Conservation (phyloP, 148 eudicot genomes). For the Drosera capensis region DNA sequence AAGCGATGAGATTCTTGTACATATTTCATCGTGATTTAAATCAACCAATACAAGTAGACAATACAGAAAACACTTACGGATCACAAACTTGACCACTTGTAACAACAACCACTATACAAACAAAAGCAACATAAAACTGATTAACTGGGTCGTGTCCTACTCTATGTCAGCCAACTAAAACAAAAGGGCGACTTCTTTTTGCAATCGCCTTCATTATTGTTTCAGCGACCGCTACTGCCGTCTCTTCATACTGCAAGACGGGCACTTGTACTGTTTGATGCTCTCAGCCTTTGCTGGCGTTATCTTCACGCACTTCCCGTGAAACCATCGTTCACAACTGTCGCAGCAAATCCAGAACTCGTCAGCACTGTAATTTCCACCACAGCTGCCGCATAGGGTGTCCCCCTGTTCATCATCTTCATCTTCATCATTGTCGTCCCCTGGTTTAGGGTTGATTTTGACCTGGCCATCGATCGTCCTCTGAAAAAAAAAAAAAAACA, state of each 20-base stretch:
- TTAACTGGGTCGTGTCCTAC: too few relatives aligned
- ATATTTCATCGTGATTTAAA: too few relatives aligned
- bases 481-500: conserved; percentile 20
- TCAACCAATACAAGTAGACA: too few relatives aligned
- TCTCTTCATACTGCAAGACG: conserved; percentile 71
- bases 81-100: too few relatives aligned
- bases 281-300: conserved; percentile 81
- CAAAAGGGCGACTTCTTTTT: background rate
- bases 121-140: too few relatives aligned
- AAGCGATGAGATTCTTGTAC: too few relatives aligned
- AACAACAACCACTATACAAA: too few relatives aligned
- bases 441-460: conserved; percentile 46
- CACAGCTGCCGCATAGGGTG: conserved; percentile 68
- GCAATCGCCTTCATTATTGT: background rate
- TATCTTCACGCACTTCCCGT: conserved; percentile 78
- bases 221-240: conserved; percentile 29
- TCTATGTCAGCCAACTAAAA: background rate
- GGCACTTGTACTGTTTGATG: conserved; percentile 91
- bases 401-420: conserved; percentile 83
- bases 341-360: conserved; percentile 93
- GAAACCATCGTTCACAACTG: conserved; percentile 77
- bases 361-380: conserved; percentile 72
- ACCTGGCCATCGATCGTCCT: conserved; percentile 71
- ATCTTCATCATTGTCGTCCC: conserved; percentile 49
- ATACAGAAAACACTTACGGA: too few relatives aligned